phyloP scores from a whole-genome alignment of 169 alveolate species.

The Plasmodium malariae region DNA sequence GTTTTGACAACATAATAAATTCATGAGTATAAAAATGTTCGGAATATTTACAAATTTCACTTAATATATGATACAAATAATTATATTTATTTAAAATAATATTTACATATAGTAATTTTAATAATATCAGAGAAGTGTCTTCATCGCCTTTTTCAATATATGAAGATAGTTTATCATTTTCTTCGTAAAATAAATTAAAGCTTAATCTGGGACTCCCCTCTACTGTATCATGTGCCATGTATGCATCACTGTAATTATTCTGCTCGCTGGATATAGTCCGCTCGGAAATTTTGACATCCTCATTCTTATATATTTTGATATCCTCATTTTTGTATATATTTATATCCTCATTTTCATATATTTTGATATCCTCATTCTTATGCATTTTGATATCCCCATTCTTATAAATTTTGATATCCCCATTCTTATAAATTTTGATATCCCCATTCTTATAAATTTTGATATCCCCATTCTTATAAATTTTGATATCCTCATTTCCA shows the following conservation, averaged over 20 bases:
- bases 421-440: too few species aligned
- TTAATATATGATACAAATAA: conserved; percentile 38
- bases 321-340: not conserved
- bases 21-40: conserved; percentile 29
- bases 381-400: not conserved
- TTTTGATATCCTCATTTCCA: not conserved
- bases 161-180: conserved; percentile 32
- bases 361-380: not conserved
- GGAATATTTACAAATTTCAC: conserved; percentile 48
- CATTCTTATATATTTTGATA: not conserved
- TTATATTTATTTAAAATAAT: conserved; percentile 35
- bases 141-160: conserved; percentile 51
- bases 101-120: conserved; percentile 57
- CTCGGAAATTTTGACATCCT: not conserved
- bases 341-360: not conserved
- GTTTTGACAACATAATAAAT: conserved; percentile 41
- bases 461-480: too few species aligned
- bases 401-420: not conserved
- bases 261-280: too few species aligned
- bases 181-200: conserved; percentile 48
- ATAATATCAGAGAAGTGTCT: conserved; percentile 31
- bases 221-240: too few species aligned
- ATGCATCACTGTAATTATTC: too few species aligned
- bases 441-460: too few species aligned
- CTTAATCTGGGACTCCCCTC: not conserved